Evolutionary conservation across 768 basidiomycete species (phyloP).

Genomic region (Auriscalpium vulgare): DNA sequence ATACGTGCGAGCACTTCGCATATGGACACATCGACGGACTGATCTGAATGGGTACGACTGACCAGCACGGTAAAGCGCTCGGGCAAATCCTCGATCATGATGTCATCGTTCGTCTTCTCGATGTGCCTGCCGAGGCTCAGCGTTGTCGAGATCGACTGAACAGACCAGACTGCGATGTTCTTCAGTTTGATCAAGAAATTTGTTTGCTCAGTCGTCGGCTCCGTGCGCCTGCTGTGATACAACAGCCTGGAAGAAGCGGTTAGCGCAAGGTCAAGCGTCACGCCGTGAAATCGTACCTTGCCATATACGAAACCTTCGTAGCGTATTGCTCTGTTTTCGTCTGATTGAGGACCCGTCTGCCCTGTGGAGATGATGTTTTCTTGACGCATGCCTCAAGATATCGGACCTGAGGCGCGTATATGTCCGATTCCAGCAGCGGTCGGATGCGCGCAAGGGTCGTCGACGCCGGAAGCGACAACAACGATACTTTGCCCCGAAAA

Average conservation of each 20-base stretch:
- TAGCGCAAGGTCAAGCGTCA: background rate
- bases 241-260: background rate
- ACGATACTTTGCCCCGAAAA: slow-evolving; percentile 6
- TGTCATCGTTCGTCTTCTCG: background rate
- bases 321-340: slow-evolving; percentile 6
- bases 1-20: slow-evolving; percentile 1
- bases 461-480: slow-evolving; percentile 8
- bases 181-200: slow-evolving; percentile 3
- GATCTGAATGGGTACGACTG: background rate
- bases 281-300: background rate
- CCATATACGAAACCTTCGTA: slow-evolving; percentile 5
- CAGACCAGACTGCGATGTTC: slow-evolving; percentile 6
- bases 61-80: slow-evolving; percentile 6
- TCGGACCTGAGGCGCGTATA: slow-evolving; percentile 7
- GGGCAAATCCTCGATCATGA: background rate
- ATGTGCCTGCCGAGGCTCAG: background rate
- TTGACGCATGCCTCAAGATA: slow-evolving; percentile 3
- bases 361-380: slow-evolving; percentile 1
- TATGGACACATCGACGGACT: background rate
- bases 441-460: background rate
- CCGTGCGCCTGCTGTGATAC: background rate
- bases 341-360: slow-evolving; percentile 2
- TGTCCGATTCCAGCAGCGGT: slow-evolving; percentile 8
- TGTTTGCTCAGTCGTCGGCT: background rate
- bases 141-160: slow-evolving; percentile 4